Evolutionary conservation across 495 filamentous ascomycete genomes (phyloP).

Genomic region (Hypoxylon fragiforme): DNA sequence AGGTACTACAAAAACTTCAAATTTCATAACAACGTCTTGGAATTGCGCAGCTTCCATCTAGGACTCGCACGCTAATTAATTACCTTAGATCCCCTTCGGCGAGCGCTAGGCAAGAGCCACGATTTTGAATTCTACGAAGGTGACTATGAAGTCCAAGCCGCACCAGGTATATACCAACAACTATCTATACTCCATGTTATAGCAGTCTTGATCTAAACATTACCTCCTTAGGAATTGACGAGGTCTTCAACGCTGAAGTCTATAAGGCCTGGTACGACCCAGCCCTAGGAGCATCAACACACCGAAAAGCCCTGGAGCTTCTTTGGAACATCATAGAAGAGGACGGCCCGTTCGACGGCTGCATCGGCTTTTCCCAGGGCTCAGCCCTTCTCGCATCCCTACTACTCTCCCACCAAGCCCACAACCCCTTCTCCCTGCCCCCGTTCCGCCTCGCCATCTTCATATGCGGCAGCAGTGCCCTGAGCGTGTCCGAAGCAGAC

Average conservation of each 20-base stretch:
- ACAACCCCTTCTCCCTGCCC: conserved; percentile 31
- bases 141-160: not conserved
- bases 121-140: not conserved
- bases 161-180: not conserved
- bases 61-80: too few species aligned
- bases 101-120: not conserved
- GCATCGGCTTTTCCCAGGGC: conserved; percentile 64
- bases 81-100: not conserved
- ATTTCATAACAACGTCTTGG: too few species aligned
- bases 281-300: not conserved
- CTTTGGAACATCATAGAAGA: conserved; percentile 36
- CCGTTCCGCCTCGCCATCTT: conserved; percentile 63
- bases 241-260: not conserved
- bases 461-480: conserved; percentile 58
- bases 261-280: conserved; percentile 1
- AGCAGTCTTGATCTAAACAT: not conserved
- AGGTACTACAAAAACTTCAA: not conserved
- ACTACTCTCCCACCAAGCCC: conserved; percentile 41
- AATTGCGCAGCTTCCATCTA: too few species aligned
- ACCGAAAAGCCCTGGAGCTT: not conserved
- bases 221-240: not conserved
- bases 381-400: conserved; percentile 51
- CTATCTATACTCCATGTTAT: not conserved
- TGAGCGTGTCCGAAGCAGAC: conserved; percentile 46
- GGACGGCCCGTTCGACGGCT: conserved; percentile 60